Percentiles rank a stretch among this genome's conserved stretches.
Evolutionary conservation across 257 asterid genomes (phyloP).

Genomic region (Solanum microdontum): DNA sequence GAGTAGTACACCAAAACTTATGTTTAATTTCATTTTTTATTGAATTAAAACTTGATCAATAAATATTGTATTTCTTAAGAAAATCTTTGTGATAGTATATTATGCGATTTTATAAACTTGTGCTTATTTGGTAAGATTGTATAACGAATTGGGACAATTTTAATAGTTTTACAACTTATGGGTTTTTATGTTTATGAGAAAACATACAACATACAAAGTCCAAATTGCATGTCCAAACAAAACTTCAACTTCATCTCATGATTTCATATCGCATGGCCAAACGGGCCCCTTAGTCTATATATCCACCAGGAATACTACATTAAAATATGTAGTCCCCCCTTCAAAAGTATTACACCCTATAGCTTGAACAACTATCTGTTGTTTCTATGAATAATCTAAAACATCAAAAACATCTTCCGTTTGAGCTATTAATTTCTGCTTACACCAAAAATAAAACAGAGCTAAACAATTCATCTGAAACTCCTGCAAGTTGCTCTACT

Average conservation of each 20-base stretch:
- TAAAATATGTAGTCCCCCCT: neutral
- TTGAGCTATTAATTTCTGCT: neutral
- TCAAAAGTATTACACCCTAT: neutral
- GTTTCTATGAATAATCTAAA: neutral
- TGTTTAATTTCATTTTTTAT: neutral
- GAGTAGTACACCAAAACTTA: neutral
- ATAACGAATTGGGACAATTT: neutral
- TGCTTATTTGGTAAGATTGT: neutral
- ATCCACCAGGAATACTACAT: neutral
- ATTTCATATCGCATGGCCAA: too few relatives aligned
- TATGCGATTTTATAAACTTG: neutral
- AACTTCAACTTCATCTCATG: too few relatives aligned
- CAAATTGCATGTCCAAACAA: too few relatives aligned
- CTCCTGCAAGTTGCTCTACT: neutral
- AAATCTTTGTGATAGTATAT: neutral
- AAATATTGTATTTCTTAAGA: neutral
- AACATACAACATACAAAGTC: neutral
- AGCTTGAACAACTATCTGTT: neutral
- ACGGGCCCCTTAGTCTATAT: neutral
- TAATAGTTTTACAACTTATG: neutral
- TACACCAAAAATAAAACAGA: neutral
- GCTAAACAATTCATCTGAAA: neutral
- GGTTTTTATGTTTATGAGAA: neutral
- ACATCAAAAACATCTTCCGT: too few relatives aligned
- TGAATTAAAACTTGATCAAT: neutral